phyloP scores from a whole-genome alignment of 176 grass and related monocot genomes.

The Oryza glaberrima region DNA sequence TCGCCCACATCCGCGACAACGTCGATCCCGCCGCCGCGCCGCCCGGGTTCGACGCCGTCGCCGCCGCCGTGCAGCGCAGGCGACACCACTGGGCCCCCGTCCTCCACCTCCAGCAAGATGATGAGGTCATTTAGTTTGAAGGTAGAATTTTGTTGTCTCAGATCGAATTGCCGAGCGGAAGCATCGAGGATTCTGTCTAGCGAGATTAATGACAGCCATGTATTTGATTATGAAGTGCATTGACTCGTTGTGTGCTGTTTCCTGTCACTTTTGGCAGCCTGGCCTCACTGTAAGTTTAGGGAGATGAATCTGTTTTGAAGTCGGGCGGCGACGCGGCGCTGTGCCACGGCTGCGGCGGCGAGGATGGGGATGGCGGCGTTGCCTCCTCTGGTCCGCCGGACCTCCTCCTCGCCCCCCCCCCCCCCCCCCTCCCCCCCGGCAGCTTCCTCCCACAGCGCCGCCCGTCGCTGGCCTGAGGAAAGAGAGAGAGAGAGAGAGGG shows the following conservation, averaged over 20 bases:
- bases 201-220: neutral
- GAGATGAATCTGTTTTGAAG: conserved; percentile 67
- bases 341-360: too few species aligned
- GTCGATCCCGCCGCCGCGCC: neutral
- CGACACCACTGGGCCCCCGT: conserved; percentile 53
- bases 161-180: neutral
- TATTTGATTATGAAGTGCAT: conserved; percentile 31
- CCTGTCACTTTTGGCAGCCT: conserved; percentile 53
- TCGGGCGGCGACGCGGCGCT: too few species aligned
- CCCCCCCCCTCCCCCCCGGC: too few species aligned
- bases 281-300: conserved; percentile 77
- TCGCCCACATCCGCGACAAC: conserved; percentile 40
- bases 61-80: conserved; percentile 42
- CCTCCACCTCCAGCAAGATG: conserved; percentile 56
- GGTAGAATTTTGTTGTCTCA: neutral
- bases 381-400: too few species aligned
- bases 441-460: too few species aligned
- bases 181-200: neutral
- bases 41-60: conserved; percentile 46
- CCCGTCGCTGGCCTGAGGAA: too few species aligned
- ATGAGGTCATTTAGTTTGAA: neutral
- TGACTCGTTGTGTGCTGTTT: neutral
- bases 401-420: too few species aligned
- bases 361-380: too few species aligned
- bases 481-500: too few species aligned